A percentile compares a stretch with the other conserved stretches of the same genome.
Conservation (phyloP, 164 flowering plant genomes). For the Taxillus chinensis region DNA sequence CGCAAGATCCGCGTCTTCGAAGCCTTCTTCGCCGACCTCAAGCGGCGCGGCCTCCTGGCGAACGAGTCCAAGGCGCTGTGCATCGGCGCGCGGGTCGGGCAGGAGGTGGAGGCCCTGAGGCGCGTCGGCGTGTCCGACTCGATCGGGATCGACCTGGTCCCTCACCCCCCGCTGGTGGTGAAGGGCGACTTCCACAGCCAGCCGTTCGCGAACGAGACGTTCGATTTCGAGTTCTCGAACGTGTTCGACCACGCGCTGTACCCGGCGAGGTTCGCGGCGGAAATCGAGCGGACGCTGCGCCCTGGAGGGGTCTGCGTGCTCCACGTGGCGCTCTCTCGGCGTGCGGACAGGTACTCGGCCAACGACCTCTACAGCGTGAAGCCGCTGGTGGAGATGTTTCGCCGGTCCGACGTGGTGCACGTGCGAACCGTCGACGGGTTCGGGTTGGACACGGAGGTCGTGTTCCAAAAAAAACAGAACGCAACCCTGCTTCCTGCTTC, state of each 20-base stretch:
- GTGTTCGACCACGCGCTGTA: conserved; percentile 89
- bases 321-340: conserved; percentile 54
- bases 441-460: conserved; percentile 79
- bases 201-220: conserved; percentile 55
- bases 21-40: conserved; percentile 38
- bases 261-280: conserved; percentile 57
- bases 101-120: conserved; percentile 64
- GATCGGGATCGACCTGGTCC: conserved; percentile 73
- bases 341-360: conserved; percentile 75
- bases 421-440: conserved; percentile 63
- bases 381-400: conserved; percentile 52
- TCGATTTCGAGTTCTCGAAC: conserved; percentile 88
- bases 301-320: conserved; percentile 68
- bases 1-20: conserved; percentile 65
- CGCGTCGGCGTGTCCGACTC: conserved; percentile 63
- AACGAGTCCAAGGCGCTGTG: conserved; percentile 57
- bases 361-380: conserved; percentile 55
- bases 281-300: conserved; percentile 83
- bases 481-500: conserved; percentile 9
- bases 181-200: conserved; percentile 73
- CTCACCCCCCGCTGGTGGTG: conserved; percentile 72
- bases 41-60: conserved; percentile 20
- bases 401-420: conserved; percentile 38
- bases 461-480: conserved; percentile 34
- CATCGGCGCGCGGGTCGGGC: conserved; percentile 81